Evolutionary conservation across 2,329 filamentous ascomycete genomes (phyloP).

Genomic region (Colletotrichum coccodes): DNA sequence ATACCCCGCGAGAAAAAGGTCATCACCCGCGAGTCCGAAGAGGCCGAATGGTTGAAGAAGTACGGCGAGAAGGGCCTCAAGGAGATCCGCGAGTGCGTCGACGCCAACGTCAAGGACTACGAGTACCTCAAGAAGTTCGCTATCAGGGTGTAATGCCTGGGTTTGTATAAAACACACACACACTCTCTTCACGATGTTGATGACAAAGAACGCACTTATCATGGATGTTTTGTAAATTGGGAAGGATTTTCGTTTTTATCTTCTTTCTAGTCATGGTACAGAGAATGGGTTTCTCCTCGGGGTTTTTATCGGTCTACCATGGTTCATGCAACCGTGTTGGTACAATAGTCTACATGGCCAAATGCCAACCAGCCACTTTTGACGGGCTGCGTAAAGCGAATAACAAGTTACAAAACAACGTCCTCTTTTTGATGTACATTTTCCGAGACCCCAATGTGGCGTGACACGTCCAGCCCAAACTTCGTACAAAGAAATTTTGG

Average conservation of each 20-base stretch:
- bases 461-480: neutral
- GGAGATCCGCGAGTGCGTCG: conserved; percentile 76
- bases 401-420: conserved; percentile 7
- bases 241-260: neutral
- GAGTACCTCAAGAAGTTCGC: conserved; percentile 85
- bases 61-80: conserved; percentile 78
- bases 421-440: conserved; percentile 25
- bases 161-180: neutral
- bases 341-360: conserved; percentile 34
- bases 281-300: neutral
- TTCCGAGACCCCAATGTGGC: neutral
- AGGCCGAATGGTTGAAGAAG: conserved; percentile 78
- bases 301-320: conserved; percentile 19
- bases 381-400: neutral
- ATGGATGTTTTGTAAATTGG: neutral
- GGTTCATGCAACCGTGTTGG: conserved; percentile 31
- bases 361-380: conserved; percentile 3
- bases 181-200: conserved; percentile 23
- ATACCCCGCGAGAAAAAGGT: conserved; percentile 59
- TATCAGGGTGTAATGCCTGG: conserved; percentile 61
- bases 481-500: neutral
- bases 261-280: neutral
- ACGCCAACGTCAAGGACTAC: conserved; percentile 79
- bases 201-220: conserved; percentile 22
- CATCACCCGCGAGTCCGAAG: conserved; percentile 72